Evolutionary conservation across 768 basidiomycete species (phyloP), one percentile per base, ranked within the genome.

Genomic region (Suillus ampliporus): DNA sequence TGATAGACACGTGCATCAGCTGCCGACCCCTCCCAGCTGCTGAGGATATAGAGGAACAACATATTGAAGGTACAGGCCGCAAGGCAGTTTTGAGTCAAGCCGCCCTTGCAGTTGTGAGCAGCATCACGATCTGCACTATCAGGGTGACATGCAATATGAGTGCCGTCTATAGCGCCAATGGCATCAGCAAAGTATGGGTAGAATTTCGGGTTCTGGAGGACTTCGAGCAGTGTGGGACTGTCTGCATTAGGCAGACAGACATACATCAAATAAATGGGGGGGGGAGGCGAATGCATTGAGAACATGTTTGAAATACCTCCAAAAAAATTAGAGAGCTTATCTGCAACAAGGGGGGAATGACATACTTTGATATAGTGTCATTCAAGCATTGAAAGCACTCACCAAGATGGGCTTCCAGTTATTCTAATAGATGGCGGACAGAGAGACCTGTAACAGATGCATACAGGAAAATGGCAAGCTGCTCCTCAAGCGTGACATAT

Each of bases 1-100:
- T 71, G n/a, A 58, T 64, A 71, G 28, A 72, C 19, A 1, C 19
- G 41, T 0, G 61, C 63, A 48, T 72, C 65, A 4, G 65, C 64
- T 4, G 44, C 62, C 9, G 63, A 61, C 0, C 71, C 63, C 28
- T 71, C 67, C 61, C 65, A 72, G 1, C 69, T 58, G 15, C 61
- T 65, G 28, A 69, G 34, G 1, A 46, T 21, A 43, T 69, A 70
- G 15, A 37, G 57, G 37, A 67, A 69, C 13, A 11, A 5, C 37
- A 41, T 34, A 14, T 71, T 44, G 10, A 67, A 67, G 38, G 70
- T 52, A n/a, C 70, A 71, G 0, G 61, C 19, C 10, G 64, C 65
- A 0, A 72, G 59, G 4, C 64, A 67, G 19, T 72, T 72, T 23
- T 71, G 69, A 1, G 62, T 65, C 2, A 70, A 28, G 4, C 10